phyloP scores from a whole-genome alignment of 1,139 yeast genomes.

The Sugiyamaella novakii region DNA sequence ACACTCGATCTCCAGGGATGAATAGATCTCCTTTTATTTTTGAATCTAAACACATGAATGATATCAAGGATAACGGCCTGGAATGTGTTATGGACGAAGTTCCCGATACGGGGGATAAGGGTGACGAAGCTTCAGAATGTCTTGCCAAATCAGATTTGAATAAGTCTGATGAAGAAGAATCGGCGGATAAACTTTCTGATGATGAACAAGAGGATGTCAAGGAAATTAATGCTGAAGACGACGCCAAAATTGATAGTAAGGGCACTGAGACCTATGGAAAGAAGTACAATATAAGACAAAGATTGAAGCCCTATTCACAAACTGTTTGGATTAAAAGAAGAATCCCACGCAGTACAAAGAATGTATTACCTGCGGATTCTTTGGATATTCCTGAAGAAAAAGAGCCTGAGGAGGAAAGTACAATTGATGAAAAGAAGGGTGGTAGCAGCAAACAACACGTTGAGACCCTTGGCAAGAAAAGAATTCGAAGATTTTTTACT shows the following conservation, averaged over 20 bases:
- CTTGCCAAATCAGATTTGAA: not conserved
- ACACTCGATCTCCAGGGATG: conserved; percentile 5
- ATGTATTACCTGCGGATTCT: too few relatives aligned
- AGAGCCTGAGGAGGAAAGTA: not conserved
- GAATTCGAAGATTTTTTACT: not conserved
- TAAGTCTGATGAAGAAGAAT: not conserved
- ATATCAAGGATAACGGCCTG: not conserved
- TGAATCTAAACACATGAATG: not conserved
- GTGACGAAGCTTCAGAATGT: too few relatives aligned
- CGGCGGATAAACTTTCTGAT: not conserved
- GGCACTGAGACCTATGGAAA: not conserved
- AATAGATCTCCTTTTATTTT: conserved; percentile 9
- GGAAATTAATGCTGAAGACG: not conserved
- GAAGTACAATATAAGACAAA: not conserved
- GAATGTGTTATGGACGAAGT: too few relatives aligned
- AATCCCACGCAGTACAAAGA: not conserved
- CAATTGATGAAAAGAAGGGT: not conserved
- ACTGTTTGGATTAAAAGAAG: not conserved
- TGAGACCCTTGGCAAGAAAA: not conserved
- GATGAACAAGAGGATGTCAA: not conserved
- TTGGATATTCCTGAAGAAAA: too few relatives aligned
- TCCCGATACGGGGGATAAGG: too few relatives aligned
- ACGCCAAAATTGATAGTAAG: not conserved
- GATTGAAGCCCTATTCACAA: not conserved
- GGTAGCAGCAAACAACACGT: not conserved